These are phyloP conservation scores for Globisporangium camurandrum DNA, from an alignment of 352 stramenopile genomes.

Conservation along the genomic window DNA sequence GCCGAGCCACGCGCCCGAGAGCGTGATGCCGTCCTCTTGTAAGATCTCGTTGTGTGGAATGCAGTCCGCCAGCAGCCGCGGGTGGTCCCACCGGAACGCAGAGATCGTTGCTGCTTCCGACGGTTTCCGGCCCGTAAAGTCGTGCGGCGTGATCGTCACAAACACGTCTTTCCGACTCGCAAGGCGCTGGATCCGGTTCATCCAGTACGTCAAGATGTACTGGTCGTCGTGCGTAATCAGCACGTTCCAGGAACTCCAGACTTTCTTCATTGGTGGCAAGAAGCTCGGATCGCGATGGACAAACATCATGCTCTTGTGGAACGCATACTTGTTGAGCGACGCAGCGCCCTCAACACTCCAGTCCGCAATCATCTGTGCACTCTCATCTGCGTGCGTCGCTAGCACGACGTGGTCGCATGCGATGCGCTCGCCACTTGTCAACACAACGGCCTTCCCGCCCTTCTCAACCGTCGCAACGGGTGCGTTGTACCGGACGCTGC, in stretches of 20 bases:
- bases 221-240: conserved; percentile 77
- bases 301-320: conserved; percentile 87
- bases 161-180: conserved; percentile 84
- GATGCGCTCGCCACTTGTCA: conserved; percentile 62
- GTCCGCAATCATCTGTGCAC: conserved; percentile 56
- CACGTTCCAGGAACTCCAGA: conserved; percentile 84
- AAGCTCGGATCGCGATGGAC: conserved; percentile 74
- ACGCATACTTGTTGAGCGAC: conserved; percentile 75
- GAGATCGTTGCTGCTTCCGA: conserved; percentile 44
- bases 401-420: conserved; percentile 83
- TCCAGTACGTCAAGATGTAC: conserved; percentile 88
- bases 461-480: conserved; percentile 56
- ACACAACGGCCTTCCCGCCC: conserved; percentile 74
- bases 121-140: conserved; percentile 59
- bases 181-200: conserved; percentile 85
- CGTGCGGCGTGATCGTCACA: conserved; percentile 77
- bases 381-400: conserved; percentile 73
- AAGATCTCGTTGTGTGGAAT: conserved; percentile 84
- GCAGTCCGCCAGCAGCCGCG: conserved; percentile 73
- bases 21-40: conserved; percentile 73
- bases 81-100: conserved; percentile 82
- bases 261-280: conserved; percentile 63
- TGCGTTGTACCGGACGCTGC: conserved; percentile 72
- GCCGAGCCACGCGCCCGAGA: conserved; percentile 75
- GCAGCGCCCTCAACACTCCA: conserved; percentile 60